Base-by-base conservation (phyloP, 805 yeast genomes). In the Ogataea henricii region DNA sequence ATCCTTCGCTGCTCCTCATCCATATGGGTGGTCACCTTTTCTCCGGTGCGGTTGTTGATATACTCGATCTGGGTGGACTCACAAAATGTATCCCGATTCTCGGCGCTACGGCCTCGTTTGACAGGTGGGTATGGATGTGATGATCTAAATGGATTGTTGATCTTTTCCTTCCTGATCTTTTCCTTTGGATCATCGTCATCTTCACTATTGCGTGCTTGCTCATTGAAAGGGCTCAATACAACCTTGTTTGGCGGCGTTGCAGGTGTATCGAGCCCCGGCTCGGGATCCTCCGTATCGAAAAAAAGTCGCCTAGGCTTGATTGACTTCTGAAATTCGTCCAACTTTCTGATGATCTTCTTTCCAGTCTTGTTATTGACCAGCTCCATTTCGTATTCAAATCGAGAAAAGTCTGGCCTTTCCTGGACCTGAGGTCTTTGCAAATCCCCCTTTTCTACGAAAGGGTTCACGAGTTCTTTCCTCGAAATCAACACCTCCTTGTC, bases 331-430 rank as follows among this genome's bases (percentile, higher is more conserved):
- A 50, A 52, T 13, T 62, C 63, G 18, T 67, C 60, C 33, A 74
- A 52, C 26, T 57, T 54, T 40, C 60, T 56, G 8, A 63, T 56
- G 6, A 63, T 57, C 22, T 63, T 64, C 47, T 72, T 64, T 2
- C 79, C 79, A 0, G 77, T 73, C 43, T 67, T 68, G 48, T 65
- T 69, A 57, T 74, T 68, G 26, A 73, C 54, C 49, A 67, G 58
- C 51, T 76, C 79, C 43, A 71, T 60, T 40, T 70, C 72, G 13
- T 68, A 61, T 17, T 67, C 68, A 48, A 66, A 71, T 34, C 63
- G 48, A 7, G 59, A 50, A 18, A 45, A 42, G 26, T 50, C 53
- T 9, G 43, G 47, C 9, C 30, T 27, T n/a, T 18, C 13, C 27
- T 20, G 18, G 21, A 4, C 23, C 21, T 26, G 12, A 4, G 21